Conservation (phyloP, 2,329 filamentous ascomycete genomes). For the Incumbomyces delicatus region DNA sequence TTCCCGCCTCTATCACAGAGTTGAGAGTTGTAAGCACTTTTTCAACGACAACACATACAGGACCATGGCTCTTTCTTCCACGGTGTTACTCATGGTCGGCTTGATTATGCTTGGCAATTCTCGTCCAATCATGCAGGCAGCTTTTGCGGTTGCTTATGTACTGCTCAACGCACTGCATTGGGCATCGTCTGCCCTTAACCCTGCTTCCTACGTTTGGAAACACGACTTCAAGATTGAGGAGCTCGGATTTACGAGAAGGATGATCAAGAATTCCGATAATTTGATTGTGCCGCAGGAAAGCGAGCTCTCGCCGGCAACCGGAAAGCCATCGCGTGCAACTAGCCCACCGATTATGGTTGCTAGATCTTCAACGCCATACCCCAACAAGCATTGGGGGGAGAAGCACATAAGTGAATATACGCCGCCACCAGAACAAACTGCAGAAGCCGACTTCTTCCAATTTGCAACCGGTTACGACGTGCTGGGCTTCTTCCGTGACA, state of each 20-base stretch:
- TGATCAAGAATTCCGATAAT: not conserved
- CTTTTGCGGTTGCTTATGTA: conserved; percentile 50
- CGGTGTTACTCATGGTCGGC: conserved; percentile 51
- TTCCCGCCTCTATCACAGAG: conserved; percentile 53
- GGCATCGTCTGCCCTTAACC: conserved; percentile 35
- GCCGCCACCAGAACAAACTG: not conserved
- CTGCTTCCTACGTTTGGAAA: conserved; percentile 11
- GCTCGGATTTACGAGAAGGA: not conserved
- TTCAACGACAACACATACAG: conserved; percentile 41
- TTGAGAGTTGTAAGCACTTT: conserved; percentile 50
- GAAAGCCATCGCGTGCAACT: not conserved
- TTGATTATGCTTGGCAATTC: conserved; percentile 55
- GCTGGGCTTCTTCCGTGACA: not conserved
- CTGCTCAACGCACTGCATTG: conserved; percentile 52
- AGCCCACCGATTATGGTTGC: not conserved
- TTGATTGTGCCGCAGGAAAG: not conserved
- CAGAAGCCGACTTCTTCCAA: not conserved
- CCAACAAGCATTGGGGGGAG: not conserved
- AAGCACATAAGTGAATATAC: not conserved
- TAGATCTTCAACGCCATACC: not conserved
- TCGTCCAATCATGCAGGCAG: conserved; percentile 50
- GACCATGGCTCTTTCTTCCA: conserved; percentile 47
- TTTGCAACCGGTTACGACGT: not conserved
- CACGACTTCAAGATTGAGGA: conserved; percentile 10
- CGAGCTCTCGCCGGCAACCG: not conserved